Base-by-base conservation (phyloP, 2,329 filamentous ascomycete species). In the Scedosporium aurantiacum region DNA sequence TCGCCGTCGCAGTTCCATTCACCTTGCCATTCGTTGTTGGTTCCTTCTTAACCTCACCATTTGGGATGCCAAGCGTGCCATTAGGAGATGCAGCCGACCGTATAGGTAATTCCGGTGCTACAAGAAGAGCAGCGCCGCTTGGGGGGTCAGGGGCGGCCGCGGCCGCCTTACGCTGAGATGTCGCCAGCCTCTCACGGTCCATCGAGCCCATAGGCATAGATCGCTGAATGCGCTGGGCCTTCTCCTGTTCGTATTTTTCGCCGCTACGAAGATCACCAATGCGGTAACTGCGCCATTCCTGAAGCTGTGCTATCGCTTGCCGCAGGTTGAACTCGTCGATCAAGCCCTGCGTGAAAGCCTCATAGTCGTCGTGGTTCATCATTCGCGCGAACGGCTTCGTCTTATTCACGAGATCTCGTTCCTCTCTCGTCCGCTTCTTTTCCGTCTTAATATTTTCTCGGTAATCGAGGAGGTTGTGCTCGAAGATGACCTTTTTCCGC, bases 371-470 rank as follows among this genome's bases (percentile, higher is more conserved):
- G 67, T 88, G 88, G 68, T 93, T 96, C 93, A 97, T 97, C 84
- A 97, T 95, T 50, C 93, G 85, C 2, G 91, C 93, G 69, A 97
- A 97, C 0, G 94, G 94, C 69, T 99, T 99, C 4, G 91, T 89
- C 71, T 96, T 96, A 75, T 93, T 93, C 16, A 96, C 74, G 14
- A 97, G 75, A 60, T 97, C 94, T 60, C 88, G 84, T 73, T 99
- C 94, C 71, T 99, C 94, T 70, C 97, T 97, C 0, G 91, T 95
- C 40, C 92, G 84, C 75, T 92, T 96, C 82, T 97, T 99, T 70
- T 99, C 94, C 4, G 87, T 73, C 58, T 91, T 89, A 27, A 84
- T 88, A 71, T 96, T 96, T 73, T 96, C 95, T 64, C 91, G 82
- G 70, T 99, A 99, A 61, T 99, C 93, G 3, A 99, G 79, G 28